Base-by-base conservation (phyloP, 768 basidiomycete genomes). In the Hysterangium stoloniferum region DNA sequence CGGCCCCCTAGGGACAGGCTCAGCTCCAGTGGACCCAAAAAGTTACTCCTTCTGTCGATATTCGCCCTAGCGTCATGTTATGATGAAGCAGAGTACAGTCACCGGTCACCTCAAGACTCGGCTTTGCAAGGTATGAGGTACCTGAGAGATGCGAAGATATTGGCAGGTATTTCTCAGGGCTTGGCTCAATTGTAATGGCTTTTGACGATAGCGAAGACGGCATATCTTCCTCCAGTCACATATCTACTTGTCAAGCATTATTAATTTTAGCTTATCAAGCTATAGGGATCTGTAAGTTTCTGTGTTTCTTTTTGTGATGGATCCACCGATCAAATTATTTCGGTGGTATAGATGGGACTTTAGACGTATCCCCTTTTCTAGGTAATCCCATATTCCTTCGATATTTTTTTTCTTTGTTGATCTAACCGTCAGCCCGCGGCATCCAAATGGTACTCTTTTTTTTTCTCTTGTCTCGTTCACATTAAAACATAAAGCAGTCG, bases 201-300 rank as follows among this genome's bases (percentile, higher is more conserved):
- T 4, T 44, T 44, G 4, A 17, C 28, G 17, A 5, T 28, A 44
- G 17, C 22, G n/a, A 45, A 45, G 78, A 86, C 63, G 66, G 66
- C 32, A 72, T 78, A 1, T 88, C 86, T 57, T 78, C 84, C 1
- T 75, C 76, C 17, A 83, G 83, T 4, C 76, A 79, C 12, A 74
- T 85, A 6, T 77, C 79, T 11, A 91, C 86, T 0, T 82, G 82
- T 42, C 88, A 91, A 60, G 81, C 89, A 4, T 66, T 93, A 17
- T 72, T 94, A 7, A 73, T 94, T 7, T 75, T 92, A 68, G 84
- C 82, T 5, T 92, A 86, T 61, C 75, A 90, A 6, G 89, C 92
- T 64, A 76, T 91, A 34, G 91, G 91, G 3, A 85, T 91, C 52
- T 91, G 87, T 45, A 33, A 4, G 44, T n/a, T n/a, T n/a, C n/a